A percentile compares a stretch with the other conserved stretches of the same genome.
These are phyloP conservation scores for Cercospora zeina DNA, from an alignment of 2,329 filamentous ascomycete species.

Conservation along the genomic window DNA sequence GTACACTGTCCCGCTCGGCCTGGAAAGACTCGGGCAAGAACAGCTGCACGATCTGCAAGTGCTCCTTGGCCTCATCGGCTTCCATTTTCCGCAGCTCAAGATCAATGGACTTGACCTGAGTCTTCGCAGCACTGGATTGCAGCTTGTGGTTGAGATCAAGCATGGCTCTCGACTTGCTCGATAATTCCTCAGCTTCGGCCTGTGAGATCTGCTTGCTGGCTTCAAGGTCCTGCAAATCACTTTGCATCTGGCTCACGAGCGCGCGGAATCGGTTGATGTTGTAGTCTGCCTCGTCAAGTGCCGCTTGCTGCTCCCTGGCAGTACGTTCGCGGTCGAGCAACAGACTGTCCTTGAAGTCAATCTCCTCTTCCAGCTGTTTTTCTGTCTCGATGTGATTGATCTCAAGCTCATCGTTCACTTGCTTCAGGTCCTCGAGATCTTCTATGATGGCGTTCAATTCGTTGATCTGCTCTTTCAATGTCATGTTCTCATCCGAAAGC, in stretches of 20 bases:
- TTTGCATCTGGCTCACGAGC: constrained; percentile 80
- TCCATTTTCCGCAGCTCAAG: constrained; percentile 83
- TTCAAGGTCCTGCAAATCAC: constrained; percentile 85
- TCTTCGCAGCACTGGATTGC: constrained; percentile 84
- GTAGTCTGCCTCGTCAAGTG: constrained; percentile 84
- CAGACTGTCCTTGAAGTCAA: constrained; percentile 82
- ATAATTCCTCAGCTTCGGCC: constrained; percentile 86
- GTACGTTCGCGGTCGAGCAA: constrained; percentile 79
- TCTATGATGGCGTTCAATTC: constrained; percentile 79
- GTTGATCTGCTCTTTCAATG: constrained; percentile 77
- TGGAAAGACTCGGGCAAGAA: constrained; percentile 86
- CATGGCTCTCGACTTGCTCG: constrained; percentile 85
- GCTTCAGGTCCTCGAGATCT: constrained; percentile 84
- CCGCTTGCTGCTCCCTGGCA: constrained; percentile 72
- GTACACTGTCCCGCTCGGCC: constrained; percentile 78
- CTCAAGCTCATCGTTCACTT: constrained; percentile 92
- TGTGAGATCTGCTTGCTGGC: constrained; percentile 91
- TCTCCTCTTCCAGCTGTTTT: constrained; percentile 89
- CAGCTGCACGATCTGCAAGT: constrained; percentile 82
- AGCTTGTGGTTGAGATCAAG: constrained; percentile 95
- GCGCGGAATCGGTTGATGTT: constrained; percentile 86
- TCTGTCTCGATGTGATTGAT: constrained; percentile 89
- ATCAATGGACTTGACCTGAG: constrained; percentile 91
- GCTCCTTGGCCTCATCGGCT: constrained; percentile 83
- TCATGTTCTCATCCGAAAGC: constrained; percentile 82